Evolutionary conservation across 2,329 filamentous ascomycete genomes (phyloP).

Genomic region (Grosmannia huntii): DNA sequence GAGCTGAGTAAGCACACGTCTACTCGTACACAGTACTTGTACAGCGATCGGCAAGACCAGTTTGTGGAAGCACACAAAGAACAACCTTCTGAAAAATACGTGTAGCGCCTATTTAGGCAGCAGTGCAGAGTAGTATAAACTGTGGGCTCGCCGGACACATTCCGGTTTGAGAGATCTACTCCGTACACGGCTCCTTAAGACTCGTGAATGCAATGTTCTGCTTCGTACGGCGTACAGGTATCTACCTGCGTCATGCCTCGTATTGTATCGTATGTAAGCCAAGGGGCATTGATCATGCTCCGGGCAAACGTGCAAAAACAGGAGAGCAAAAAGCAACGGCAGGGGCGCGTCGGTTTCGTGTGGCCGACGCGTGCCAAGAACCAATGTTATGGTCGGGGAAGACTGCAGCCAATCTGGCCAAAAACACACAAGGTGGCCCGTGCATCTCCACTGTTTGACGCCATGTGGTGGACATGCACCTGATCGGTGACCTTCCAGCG

Average conservation of each 20-base stretch:
- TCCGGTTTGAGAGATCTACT: too few species aligned
- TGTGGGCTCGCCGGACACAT: too few species aligned
- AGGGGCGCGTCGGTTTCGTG: constrained; percentile 13
- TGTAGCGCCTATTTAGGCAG: background rate
- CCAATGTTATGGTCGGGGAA: constrained; percentile 3
- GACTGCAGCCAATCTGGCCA: constrained; percentile 5
- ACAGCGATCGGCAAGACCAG: background rate
- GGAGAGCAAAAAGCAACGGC: background rate
- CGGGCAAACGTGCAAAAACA: background rate
- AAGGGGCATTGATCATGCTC: background rate
- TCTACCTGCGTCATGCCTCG: too few species aligned
- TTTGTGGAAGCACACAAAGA: background rate
- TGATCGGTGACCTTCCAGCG: background rate
- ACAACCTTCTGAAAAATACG: background rate
- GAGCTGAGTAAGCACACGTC: background rate
- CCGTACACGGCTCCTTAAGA: too few species aligned
- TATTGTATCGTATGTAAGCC: background rate
- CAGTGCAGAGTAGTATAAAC: background rate
- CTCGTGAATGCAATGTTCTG: too few species aligned
- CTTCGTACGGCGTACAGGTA: too few species aligned
- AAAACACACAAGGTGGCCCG: background rate
- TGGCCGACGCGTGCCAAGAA: constrained; percentile 7
- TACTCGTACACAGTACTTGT: too few species aligned
- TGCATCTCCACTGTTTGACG: background rate
- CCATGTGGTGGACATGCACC: background rate